These are phyloP conservation scores for Poterioochromonas sp. DNA, from an alignment of 352 stramenopile genomes.

Conservation along the genomic window DNA sequence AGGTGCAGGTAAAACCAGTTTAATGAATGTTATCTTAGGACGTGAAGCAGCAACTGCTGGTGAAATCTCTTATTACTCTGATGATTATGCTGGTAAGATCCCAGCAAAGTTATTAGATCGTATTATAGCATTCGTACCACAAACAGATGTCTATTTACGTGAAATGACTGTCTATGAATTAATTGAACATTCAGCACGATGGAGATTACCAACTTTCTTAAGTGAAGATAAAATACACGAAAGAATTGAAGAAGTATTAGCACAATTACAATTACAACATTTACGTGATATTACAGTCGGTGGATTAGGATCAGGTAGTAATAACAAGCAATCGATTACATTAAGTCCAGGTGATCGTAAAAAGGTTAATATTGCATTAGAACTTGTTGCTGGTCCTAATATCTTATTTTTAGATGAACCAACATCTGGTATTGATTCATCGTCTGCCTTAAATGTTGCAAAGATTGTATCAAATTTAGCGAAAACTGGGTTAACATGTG, in stretches of 20 bases:
- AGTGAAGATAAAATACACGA: neutral
- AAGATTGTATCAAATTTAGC: neutral
- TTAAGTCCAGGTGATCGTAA: conserved; percentile 71
- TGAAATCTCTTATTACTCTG: neutral
- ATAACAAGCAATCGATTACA: too few relatives aligned
- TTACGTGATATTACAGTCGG: neutral
- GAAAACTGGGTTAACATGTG: conserved; percentile 1
- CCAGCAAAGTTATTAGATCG: neutral
- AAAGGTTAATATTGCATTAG: conserved; percentile 23
- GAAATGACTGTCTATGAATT: conserved; percentile 17
- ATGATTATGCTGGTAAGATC: neutral
- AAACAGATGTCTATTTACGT: conserved; percentile 21
- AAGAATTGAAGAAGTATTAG: conserved; percentile 1
- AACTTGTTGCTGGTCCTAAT: conserved; percentile 20
- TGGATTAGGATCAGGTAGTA: neutral
- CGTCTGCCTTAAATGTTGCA: neutral
- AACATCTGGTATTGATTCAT: conserved; percentile 22
- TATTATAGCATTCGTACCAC: conserved; percentile 18
- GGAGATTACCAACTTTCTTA: neutral
- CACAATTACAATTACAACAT: conserved; percentile 7
- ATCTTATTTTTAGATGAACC: conserved; percentile 25
- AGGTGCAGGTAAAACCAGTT: conserved; percentile 25
- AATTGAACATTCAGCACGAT: neutral
- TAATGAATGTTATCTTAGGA: conserved; percentile 23
- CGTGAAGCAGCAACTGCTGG: neutral